phyloP scores from a whole-genome alignment of 495 filamentous ascomycete species.

The Astrothelium macrocarpum region DNA sequence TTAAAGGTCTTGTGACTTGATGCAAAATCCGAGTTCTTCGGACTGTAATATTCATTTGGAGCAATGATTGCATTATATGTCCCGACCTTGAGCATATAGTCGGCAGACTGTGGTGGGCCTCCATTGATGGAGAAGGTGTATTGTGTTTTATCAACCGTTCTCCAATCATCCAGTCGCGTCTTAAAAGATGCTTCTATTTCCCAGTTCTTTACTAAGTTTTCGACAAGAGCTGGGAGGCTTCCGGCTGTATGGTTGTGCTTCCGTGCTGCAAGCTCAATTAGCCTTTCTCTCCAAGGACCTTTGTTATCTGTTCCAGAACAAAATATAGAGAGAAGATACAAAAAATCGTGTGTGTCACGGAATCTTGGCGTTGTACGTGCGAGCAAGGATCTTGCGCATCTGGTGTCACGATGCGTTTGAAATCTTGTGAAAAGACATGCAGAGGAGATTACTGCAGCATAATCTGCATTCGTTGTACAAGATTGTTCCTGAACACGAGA shows the following conservation, averaged over 20 bases:
- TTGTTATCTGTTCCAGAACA: neutral
- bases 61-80: constrained; percentile 60
- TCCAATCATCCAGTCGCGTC: constrained; percentile 48
- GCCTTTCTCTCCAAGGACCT: neutral
- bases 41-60: constrained; percentile 52
- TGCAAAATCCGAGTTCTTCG: constrained; percentile 46
- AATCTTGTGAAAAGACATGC: neutral
- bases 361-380: neutral
- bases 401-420: neutral
- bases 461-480: neutral
- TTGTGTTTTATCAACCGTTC: constrained; percentile 45
- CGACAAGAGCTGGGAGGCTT: constrained; percentile 48
- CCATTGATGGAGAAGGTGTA: constrained; percentile 57
- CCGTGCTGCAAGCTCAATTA: constrained; percentile 37
- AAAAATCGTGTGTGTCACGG: neutral
- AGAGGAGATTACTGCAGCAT: neutral
- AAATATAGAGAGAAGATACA: neutral
- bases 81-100: constrained; percentile 56
- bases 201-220: constrained; percentile 66
- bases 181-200: constrained; percentile 63
- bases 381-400: neutral
- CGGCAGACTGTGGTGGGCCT: constrained; percentile 42
- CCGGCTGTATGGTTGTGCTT: constrained; percentile 42
- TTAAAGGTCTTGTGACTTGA: constrained; percentile 58
- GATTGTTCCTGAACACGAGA: neutral